Evolutionary conservation across 768 basidiomycete species (phyloP).

Genomic region (Xerocomus potaroensis): DNA sequence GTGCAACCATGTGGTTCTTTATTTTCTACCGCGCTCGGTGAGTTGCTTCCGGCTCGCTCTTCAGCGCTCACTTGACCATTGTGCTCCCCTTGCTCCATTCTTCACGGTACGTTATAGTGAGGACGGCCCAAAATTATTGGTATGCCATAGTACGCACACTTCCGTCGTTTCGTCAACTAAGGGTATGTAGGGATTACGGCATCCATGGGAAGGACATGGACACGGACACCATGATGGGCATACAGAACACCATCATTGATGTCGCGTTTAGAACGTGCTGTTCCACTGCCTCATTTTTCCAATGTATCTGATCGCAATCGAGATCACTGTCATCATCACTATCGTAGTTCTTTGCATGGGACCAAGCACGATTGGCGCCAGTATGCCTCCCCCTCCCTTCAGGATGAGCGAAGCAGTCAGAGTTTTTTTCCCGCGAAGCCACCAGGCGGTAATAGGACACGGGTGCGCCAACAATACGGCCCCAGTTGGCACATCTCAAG

Average conservation of each 20-base stretch:
- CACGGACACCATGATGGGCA: constrained; percentile 39
- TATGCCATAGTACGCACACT: constrained; percentile 25
- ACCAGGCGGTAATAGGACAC: too few relatives aligned
- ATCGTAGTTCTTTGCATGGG: neutral
- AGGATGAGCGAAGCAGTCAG: too few relatives aligned
- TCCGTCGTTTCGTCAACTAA: neutral
- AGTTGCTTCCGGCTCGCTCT: constrained; percentile 27
- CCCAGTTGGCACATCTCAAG: too few relatives aligned
- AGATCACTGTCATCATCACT: neutral
- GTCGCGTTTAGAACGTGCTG: constrained; percentile 11
- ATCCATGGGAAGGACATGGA: constrained; percentile 64
- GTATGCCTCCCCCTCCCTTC: too few relatives aligned
- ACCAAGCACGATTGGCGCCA: too few relatives aligned
- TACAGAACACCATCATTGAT: constrained; percentile 40
- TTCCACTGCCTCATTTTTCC: neutral
- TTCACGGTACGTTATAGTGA: constrained; percentile 40
- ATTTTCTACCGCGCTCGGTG: constrained; percentile 95
- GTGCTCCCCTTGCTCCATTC: neutral
- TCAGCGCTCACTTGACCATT: neutral
- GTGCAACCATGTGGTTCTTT: constrained; percentile 98
- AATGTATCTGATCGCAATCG: constrained; percentile 11
- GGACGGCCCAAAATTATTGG: constrained; percentile 73
- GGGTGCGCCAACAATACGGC: too few relatives aligned
- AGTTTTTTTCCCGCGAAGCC: neutral
- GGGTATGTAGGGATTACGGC: constrained; percentile 45